Base-by-base conservation (phyloP, 164 flowering plant genomes). In the Nymphaea thermarum region DNA sequence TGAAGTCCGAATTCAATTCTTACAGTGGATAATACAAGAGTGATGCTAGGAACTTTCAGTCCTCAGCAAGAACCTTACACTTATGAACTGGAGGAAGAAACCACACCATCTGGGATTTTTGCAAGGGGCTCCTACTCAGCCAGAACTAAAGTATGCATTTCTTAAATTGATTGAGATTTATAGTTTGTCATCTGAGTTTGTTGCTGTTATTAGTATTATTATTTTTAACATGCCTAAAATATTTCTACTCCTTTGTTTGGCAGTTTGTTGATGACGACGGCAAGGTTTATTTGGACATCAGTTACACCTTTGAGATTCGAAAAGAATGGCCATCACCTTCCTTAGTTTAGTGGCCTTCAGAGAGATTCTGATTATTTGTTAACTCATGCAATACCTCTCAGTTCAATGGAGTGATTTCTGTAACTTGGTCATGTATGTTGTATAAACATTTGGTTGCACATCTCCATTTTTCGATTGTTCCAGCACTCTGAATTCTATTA, bases 21-120 rank as follows among this genome's bases (percentile, higher is more conserved):
- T 71, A 69, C 82, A 84, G 85, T 84, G 66, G 83, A 79, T 51
- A 79, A 67, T 42, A 72, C 84, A 73, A 84, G 69, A 65, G 72
- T 69, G 43, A 82, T 84, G 87, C 66, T 84, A 18, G 87, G 87
- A 71, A 84, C 84, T 18, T 84, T 80, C 47, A 81, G 84, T 68
- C 87, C 87, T 65, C 84, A 81, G 68, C 67, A 43, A 59, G 84
- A 84, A 43, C 83, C 85, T 41, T 82, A 84, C 69, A 71, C 76
- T 0, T 74, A 71, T 67, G 83, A 73, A 69, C 47, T 82, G 66
- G 79, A 73, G 43, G 84, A 84, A 74, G 85, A 84, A 42, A 77
- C 78, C 43, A 82, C 82, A 14, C 87, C 85, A 6, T 77, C 83
- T 15, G 84, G 85, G 14, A 62, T 79, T 6, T 79, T 84, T 69